phyloP scores from a whole-genome alignment of 352 stramenopile genomes.

The Phytophthora fragariae region DNA sequence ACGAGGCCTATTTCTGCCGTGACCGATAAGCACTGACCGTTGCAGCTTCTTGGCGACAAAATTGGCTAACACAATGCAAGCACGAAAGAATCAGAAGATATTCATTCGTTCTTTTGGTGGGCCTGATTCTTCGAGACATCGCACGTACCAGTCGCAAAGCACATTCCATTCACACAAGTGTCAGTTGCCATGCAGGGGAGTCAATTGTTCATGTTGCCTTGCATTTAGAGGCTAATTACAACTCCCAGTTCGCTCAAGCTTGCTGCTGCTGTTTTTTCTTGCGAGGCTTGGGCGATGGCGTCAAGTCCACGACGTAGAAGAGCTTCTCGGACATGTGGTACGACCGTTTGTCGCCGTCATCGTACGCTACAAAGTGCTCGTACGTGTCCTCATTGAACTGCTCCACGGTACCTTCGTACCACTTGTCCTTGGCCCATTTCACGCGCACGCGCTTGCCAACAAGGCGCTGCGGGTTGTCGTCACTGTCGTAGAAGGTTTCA shows the following conservation, averaged over 20 bases:
- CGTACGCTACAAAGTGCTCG: conserved; percentile 86
- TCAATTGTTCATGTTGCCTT: conserved; percentile 32
- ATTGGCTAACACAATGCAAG: conserved; percentile 8
- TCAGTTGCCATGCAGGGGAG: conserved; percentile 21
- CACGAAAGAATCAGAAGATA: not conserved
- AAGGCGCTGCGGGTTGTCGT: conserved; percentile 86
- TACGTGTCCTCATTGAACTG: conserved; percentile 83
- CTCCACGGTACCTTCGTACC: conserved; percentile 85
- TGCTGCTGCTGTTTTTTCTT: conserved; percentile 38
- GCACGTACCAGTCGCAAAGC: not conserved
- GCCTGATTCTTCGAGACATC: not conserved
- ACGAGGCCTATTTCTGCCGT: conserved; percentile 26
- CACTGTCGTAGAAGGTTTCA: conserved; percentile 90
- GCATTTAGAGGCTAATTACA: conserved; percentile 36
- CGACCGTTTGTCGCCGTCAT: conserved; percentile 87
- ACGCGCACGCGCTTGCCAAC: conserved; percentile 86
- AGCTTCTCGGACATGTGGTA: conserved; percentile 92
- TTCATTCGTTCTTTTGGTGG: not conserved
- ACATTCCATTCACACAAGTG: conserved; percentile 15
- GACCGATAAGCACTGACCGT: conserved; percentile 5
- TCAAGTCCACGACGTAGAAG: conserved; percentile 78
- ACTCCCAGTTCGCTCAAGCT: conserved; percentile 21
- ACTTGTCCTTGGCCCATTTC: conserved; percentile 92
- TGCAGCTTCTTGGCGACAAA: conserved; percentile 23
- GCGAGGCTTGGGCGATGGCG: conserved; percentile 38